A percentile compares a stretch with the other conserved stretches of the same genome.
Conservation (phyloP, 805 yeast species). For the Sporopachydermia lactativora region DNA sequence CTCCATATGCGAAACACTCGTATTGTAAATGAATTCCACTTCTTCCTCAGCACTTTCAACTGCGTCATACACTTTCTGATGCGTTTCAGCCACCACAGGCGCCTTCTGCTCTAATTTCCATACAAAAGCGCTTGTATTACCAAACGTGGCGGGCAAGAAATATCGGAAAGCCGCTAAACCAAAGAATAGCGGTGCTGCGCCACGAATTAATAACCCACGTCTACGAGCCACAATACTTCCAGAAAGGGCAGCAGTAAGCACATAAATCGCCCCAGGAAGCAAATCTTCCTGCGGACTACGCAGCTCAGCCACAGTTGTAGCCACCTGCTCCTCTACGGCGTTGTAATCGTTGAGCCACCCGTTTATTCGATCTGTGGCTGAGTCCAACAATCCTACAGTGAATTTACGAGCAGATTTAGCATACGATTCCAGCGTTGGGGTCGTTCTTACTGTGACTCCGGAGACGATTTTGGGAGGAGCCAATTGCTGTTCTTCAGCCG, state of each 20-base stretch:
- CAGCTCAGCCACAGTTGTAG: conserved; percentile 46
- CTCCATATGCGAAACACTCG: conserved; percentile 25
- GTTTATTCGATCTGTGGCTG: conserved; percentile 28
- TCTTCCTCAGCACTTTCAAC: conserved; percentile 30
- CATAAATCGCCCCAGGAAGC: conserved; percentile 56
- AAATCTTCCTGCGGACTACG: conserved; percentile 55
- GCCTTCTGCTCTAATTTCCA: conserved; percentile 48
- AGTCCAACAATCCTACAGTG: conserved; percentile 20
- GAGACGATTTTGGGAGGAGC: conserved; percentile 36
- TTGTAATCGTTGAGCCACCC: conserved; percentile 36
- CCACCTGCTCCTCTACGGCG: conserved; percentile 46
- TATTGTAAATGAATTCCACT: conserved; percentile 28
- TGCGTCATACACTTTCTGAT: conserved; percentile 31
- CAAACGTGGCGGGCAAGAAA: conserved; percentile 61
- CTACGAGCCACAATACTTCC: conserved; percentile 67
- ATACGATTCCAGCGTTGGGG: conserved; percentile 31
- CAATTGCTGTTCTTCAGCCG: conserved; percentile 26
- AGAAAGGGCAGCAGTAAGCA: conserved; percentile 51
- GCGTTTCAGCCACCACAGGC: conserved; percentile 53
- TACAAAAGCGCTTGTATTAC: conserved; percentile 39
- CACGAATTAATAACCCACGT: conserved; percentile 40
- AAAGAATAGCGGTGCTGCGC: conserved; percentile 40
- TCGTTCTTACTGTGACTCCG: conserved; percentile 44
- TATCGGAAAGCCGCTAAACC: conserved; percentile 53
- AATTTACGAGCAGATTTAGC: conserved; percentile 35